A percentile compares a stretch with the other conserved stretches of the same genome.
These are phyloP conservation scores for Yamadazyma dushanensis DNA, from an alignment of 1,139 yeast species.

Conservation along the genomic window DNA sequence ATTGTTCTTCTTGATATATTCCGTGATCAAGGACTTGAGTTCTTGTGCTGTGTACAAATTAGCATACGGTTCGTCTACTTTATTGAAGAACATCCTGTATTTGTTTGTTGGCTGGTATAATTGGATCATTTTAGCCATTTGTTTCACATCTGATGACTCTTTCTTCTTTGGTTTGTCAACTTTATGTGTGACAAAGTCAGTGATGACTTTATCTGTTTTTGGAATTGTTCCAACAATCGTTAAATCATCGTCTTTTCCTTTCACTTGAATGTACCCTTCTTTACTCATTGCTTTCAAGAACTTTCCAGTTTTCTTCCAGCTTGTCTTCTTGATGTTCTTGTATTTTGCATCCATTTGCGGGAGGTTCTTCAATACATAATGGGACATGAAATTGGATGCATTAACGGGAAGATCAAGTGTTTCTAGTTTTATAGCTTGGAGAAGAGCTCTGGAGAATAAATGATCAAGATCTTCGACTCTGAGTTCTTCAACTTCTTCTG, in stretches of 20 bases:
- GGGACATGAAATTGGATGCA: conserved; percentile 75
- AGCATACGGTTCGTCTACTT: conserved; percentile 34
- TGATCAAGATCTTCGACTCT: conserved; percentile 73
- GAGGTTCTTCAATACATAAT: conserved; percentile 66
- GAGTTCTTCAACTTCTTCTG: conserved; percentile 23
- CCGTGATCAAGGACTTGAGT: conserved; percentile 50
- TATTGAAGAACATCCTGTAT: conserved; percentile 51
- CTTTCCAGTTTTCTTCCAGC: conserved; percentile 88
- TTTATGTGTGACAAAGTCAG: conserved; percentile 64
- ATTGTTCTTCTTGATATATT: conserved; percentile 54
- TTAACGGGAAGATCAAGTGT: conserved; percentile 58
- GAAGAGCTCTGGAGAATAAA: conserved; percentile 65
- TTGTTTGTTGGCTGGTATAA: conserved; percentile 57
- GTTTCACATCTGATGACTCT: conserved; percentile 16
- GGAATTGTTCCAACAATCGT: conserved; percentile 53
- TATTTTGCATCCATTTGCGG: conserved; percentile 55
- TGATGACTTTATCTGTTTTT: conserved; percentile 46
- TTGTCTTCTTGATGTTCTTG: conserved; percentile 73
- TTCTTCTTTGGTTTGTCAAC: conserved; percentile 27
- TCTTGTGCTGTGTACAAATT: conserved; percentile 54
- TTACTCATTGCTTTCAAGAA: conserved; percentile 86
- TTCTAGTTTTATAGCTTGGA: conserved; percentile 66
- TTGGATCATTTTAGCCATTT: conserved; percentile 30
- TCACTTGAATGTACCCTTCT: conserved; percentile 58
- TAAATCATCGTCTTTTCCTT: conserved; percentile 77